Base-by-base conservation (phyloP, 805 yeast genomes). In the Yamadazyma sp. region DNA sequence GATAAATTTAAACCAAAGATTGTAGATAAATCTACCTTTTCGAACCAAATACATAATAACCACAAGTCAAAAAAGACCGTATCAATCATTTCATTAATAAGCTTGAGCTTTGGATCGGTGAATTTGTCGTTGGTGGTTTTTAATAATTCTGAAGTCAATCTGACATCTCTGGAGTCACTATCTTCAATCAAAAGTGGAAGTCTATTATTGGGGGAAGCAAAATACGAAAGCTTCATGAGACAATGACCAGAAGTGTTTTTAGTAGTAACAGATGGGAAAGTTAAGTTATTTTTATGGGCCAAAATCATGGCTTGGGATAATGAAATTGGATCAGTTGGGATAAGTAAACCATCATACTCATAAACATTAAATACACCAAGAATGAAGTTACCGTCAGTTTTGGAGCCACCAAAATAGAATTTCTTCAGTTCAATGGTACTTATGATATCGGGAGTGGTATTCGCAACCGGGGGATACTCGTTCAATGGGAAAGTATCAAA, bases 241-340 rank as follows among this genome's bases (percentile, higher is more conserved):
- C 63, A 56, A 36, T 69, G 33, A 8, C 23, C 24, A 15, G 18
- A 16, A 3, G 13, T 4, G 3, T 29, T 25, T 36, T 30, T 45
- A 2, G 7, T 36, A 36, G 10, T 31, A 25, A 37, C 24, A 47
- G 11, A 1, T 82, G 82, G 41, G 19, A 79, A 49, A 25, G 56
- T 57, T 26, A 73, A 49, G 1, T 47, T 41, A 39, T 74, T 70
- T 42, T 71, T 74, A 25, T 60, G 42, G 23, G 77, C 68, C 23
- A 80, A 50, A 0, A 73, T 48, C 16, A 80, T 53, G 30, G 75
- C 62, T 9, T 69, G 59, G 13, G 64, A 61, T 7, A 78, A 53
- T 31, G 84, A 74, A 10, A 70, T 49, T 0, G 87, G 87, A 45
- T 82, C 88, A 0, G 75, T 64, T 1, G 86, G 78, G 1, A 75